phyloP scores from a whole-genome alignment of 1,284 basidiomycete species.

The Moniliophthora roreri region DNA sequence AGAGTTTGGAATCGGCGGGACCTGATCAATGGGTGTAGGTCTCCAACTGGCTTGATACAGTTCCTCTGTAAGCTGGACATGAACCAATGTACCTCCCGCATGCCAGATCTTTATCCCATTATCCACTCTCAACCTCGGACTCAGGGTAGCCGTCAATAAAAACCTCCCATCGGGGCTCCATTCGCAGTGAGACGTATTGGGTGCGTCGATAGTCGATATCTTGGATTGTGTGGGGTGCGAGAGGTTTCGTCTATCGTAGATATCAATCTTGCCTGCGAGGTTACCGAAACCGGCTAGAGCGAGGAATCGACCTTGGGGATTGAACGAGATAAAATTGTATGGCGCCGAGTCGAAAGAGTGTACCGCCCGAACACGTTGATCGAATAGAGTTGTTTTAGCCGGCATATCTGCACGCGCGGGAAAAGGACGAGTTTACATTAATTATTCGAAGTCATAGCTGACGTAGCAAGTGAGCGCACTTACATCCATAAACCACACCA shows the following conservation, averaged over 20 bases:
- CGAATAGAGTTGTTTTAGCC: constrained; percentile 89
- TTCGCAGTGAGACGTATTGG: constrained; percentile 91
- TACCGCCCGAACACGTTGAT: constrained; percentile 84
- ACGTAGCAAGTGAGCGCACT: constrained; percentile 32
- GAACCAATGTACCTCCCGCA: constrained; percentile 83
- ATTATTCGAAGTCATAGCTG: no score
- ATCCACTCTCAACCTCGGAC: constrained; percentile 92
- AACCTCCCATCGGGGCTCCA: constrained; percentile 96
- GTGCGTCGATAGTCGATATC: constrained; percentile 85
- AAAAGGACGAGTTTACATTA: no score
- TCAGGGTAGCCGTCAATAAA: constrained; percentile 91
- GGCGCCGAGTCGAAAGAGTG: constrained; percentile 92
- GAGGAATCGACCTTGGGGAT: constrained; percentile 89
- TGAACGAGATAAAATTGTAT: constrained; percentile 92
- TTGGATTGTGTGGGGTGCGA: constrained; percentile 45
- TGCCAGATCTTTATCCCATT: constrained; percentile 98
- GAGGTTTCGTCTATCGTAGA: constrained; percentile 88
- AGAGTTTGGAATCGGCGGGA: constrained; percentile 64
- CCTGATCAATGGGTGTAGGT: constrained; percentile 66
- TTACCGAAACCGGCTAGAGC: constrained; percentile 96
- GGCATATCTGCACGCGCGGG: constrained; percentile 92
- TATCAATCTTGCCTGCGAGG: constrained; percentile 89
- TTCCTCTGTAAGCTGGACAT: constrained; percentile 78
- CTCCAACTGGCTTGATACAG: constrained; percentile 90
- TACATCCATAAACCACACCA: constrained; percentile 93